Percentiles rank a stretch among this genome's conserved stretches.
phyloP scores from a whole-genome alignment of 129 eudicot genomes.

The Oenanthe sinensis region DNA sequence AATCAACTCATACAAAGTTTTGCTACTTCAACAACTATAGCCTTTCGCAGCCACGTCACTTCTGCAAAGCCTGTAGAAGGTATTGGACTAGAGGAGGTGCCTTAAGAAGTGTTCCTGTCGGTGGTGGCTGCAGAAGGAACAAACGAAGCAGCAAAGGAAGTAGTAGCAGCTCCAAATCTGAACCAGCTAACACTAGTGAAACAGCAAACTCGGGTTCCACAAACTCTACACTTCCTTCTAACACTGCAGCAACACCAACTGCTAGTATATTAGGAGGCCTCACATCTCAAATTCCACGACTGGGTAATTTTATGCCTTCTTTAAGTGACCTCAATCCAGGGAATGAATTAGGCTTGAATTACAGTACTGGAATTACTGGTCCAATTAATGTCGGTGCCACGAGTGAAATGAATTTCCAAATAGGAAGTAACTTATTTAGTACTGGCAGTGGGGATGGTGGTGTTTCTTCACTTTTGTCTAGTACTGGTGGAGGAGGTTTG shows the following conservation, averaged over 20 bases:
- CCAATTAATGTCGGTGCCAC: conserved; percentile 29
- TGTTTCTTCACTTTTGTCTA: conserved; percentile 14
- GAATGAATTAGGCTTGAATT: conserved; percentile 34
- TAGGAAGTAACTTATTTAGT: conserved; percentile 32
- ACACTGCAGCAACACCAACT: conserved; percentile 18
- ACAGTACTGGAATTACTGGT: conserved; percentile 35
- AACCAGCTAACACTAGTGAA: conserved; percentile 12
- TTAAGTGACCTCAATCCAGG: conserved; percentile 25
- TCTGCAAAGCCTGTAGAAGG: conserved; percentile 19
- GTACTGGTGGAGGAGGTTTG: not conserved
- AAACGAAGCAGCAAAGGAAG: conserved; percentile 15
- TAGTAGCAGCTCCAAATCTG: conserved; percentile 8
- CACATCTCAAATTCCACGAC: conserved; percentile 39
- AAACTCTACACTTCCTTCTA: conserved; percentile 11
- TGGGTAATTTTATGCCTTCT: conserved; percentile 47
- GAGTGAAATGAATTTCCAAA: conserved; percentile 42
- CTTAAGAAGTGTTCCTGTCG: conserved; percentile 14
- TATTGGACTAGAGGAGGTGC: conserved; percentile 21
- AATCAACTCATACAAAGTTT: conserved; percentile 15
- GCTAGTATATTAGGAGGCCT: conserved; percentile 28
- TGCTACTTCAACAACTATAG: conserved; percentile 22
- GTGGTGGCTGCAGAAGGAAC: conserved; percentile 22
- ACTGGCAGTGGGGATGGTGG: conserved; percentile 21
- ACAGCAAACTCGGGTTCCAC: conserved; percentile 9
- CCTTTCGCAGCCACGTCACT: conserved; percentile 21